Evolutionary conservation across 1,284 basidiomycete genomes (phyloP).

Genomic region (Apiotrichum veenhuisii): DNA sequence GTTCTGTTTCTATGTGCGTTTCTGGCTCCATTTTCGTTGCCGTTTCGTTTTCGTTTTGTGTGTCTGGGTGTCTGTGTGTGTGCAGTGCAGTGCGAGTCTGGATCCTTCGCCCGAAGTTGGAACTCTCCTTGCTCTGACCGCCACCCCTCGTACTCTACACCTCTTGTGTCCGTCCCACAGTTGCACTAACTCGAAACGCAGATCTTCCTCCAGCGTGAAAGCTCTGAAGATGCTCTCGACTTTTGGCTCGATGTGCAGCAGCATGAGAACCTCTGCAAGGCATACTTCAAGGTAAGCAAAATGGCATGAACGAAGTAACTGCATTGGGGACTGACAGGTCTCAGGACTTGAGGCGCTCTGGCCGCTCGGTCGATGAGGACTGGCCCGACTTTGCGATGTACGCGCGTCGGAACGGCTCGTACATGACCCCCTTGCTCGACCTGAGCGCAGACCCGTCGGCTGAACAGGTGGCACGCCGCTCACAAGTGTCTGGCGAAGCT

Average conservation of each 20-base stretch:
- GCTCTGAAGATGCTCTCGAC: slow-evolving; percentile 90
- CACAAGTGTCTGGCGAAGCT: not conserved
- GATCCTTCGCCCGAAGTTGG: too few relatives aligned
- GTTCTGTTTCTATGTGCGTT: slow-evolving; percentile 93
- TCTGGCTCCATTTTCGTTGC: not conserved
- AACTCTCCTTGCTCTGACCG: too few relatives aligned
- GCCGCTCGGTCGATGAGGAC: slow-evolving; percentile 83
- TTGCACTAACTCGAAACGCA: slow-evolving; percentile 12
- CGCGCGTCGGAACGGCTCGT: slow-evolving; percentile 56
- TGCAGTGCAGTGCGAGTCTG: too few relatives aligned
- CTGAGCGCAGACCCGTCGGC: slow-evolving; percentile 11
- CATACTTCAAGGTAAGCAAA: slow-evolving; percentile 75
- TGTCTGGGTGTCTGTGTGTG: not conserved
- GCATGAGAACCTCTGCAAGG: slow-evolving; percentile 96
- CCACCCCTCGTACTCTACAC: too few relatives aligned
- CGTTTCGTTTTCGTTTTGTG: not conserved
- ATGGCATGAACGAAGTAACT: not conserved
- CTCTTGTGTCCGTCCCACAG: not conserved
- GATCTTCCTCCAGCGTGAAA: slow-evolving; percentile 83
- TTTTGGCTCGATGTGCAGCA: slow-evolving; percentile 99
- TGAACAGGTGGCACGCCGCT: not conserved
- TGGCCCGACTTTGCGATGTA: slow-evolving; percentile 97
- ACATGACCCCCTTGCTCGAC: slow-evolving; percentile 67
- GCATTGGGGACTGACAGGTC: slow-evolving; percentile 1
- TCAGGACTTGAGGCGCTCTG: slow-evolving; percentile 83